phyloP scores from a whole-genome alignment of 139 green algal genomes.

The Chlamydomonas sp. region DNA sequence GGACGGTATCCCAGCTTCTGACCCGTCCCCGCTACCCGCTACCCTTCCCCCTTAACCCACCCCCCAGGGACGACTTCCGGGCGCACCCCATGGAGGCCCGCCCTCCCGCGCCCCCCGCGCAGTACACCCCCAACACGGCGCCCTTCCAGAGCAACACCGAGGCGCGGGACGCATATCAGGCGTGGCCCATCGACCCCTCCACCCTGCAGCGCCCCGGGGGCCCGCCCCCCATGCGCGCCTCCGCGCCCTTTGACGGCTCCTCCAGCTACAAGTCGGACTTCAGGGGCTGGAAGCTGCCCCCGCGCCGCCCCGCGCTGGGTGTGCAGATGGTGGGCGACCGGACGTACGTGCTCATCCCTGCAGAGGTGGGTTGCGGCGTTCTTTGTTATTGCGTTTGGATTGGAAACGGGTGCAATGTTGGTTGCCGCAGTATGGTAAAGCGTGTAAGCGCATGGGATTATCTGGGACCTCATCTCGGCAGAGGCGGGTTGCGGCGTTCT shows the following conservation, averaged over 20 bases:
- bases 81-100: constrained; percentile 42
- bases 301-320: constrained; percentile 58
- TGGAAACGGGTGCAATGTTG: no score
- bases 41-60: background rate
- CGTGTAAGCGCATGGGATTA: no score
- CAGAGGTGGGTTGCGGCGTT: background rate
- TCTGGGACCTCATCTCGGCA: no score
- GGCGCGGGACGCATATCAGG: constrained; percentile 28
- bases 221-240: constrained; percentile 55
- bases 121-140: background rate
- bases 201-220: background rate
- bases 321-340: constrained; percentile 65
- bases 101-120: background rate
- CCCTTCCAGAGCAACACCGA: constrained; percentile 42
- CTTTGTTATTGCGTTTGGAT: no score
- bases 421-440: no score
- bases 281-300: constrained; percentile 69
- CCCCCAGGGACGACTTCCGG: constrained; percentile 25
- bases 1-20: background rate
- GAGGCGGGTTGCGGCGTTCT: no score
- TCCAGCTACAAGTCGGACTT: constrained; percentile 68
- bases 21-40: background rate
- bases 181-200: constrained; percentile 49
- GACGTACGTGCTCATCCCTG: constrained; percentile 64
- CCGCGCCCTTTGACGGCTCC: constrained; percentile 60